These are phyloP conservation scores for Uronychia binucleata DNA, from an alignment of 73 alveolate species.

Conservation along the genomic window DNA sequence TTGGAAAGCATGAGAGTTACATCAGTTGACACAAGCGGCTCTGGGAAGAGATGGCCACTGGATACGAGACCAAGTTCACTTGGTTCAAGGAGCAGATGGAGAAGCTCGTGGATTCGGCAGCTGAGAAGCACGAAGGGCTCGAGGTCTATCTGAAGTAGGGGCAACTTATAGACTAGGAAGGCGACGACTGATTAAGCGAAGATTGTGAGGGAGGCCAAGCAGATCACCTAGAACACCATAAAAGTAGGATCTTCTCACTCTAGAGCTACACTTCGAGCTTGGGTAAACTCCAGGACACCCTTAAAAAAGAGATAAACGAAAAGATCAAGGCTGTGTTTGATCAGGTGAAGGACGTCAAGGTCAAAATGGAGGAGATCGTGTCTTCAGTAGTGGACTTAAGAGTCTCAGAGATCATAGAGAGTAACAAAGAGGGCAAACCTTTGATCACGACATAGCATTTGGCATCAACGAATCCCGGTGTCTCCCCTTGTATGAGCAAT, in stretches of 20 bases:
- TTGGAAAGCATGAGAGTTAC: not conserved
- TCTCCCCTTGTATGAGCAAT: not conserved
- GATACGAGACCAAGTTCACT: too few species aligned
- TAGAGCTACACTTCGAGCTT: not conserved
- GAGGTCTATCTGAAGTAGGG: not conserved
- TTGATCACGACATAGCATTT: too few species aligned
- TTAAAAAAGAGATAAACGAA: not conserved
- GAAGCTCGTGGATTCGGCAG: not conserved
- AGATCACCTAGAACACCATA: not conserved
- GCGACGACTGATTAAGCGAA: not conserved
- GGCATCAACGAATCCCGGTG: not conserved
- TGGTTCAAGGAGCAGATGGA: not conserved
- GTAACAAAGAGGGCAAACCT: not conserved
- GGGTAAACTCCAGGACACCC: not conserved
- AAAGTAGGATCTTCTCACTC: not conserved
- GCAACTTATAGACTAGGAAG: not conserved
- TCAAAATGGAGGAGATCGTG: not conserved
- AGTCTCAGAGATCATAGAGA: not conserved
- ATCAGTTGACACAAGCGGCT: too few species aligned
- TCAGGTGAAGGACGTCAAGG: not conserved
- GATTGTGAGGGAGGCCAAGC: not conserved
- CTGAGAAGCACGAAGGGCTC: not conserved
- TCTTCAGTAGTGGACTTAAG: not conserved
- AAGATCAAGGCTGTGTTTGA: not conserved
- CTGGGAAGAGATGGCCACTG: too few species aligned